Conservation (phyloP, 805 yeast genomes). For the Wickerhamia fluorescens region DNA sequence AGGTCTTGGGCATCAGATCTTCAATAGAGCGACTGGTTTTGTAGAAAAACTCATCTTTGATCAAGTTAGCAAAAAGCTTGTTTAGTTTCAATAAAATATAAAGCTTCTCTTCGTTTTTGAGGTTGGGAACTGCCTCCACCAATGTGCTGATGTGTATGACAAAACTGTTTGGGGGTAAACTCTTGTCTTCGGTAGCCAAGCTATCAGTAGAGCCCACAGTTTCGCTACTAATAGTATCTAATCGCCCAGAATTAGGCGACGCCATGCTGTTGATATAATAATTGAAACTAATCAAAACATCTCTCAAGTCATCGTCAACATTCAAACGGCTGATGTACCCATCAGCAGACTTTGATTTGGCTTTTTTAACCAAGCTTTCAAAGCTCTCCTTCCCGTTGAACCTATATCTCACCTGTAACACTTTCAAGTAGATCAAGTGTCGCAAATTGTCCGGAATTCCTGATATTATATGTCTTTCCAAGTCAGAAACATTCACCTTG, state of each 20-base stretch:
- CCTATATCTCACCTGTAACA: constrained; percentile 22
- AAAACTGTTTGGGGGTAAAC: constrained; percentile 14
- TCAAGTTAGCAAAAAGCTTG: constrained; percentile 17
- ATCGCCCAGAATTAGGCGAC: constrained; percentile 6
- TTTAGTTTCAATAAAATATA: constrained; percentile 28
- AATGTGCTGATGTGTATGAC: constrained; percentile 14
- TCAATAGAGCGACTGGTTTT: constrained; percentile 31
- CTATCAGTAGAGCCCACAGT: constrained; percentile 2
- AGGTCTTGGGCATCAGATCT: constrained; percentile 19
- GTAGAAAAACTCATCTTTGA: constrained; percentile 29
- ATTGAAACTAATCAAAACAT: constrained; percentile 23
- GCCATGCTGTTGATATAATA: constrained; percentile 22
- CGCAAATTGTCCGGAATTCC: constrained; percentile 29
- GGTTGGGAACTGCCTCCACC: constrained; percentile 12
- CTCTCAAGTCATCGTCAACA: constrained; percentile 13
- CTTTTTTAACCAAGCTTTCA: constrained; percentile 20
- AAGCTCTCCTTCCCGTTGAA: constrained; percentile 24
- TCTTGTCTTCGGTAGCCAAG: constrained; percentile 1
- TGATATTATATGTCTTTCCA: constrained; percentile 16
- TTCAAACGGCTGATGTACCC: constrained; percentile 11
- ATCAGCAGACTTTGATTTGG: constrained; percentile 4
- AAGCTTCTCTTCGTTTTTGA: constrained; percentile 21
- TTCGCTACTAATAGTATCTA: constrained; percentile 8
- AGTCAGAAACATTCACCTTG: constrained; percentile 4
- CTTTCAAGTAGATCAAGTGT: constrained; percentile 25